Conservation (phyloP, 176 grass and related monocot species). For the Avena insularis region DNA sequence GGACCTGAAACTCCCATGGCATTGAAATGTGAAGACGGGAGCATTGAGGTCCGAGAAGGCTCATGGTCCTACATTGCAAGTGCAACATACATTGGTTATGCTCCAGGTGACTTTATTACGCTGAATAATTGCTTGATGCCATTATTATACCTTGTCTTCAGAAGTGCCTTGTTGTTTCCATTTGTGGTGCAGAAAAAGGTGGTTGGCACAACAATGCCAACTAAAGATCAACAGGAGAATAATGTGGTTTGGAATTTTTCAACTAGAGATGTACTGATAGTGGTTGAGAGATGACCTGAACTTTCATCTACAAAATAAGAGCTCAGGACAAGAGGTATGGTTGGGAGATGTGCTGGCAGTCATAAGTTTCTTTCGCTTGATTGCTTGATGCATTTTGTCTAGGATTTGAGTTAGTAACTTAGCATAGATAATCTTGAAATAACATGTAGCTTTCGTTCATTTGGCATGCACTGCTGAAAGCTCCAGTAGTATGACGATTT, state of each 20-base stretch:
- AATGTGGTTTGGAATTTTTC: slow-evolving; percentile 75
- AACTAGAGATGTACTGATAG: slow-evolving; percentile 72
- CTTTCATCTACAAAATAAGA: slow-evolving; percentile 72
- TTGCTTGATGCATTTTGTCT: not conserved
- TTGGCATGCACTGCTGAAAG: slow-evolving; percentile 31
- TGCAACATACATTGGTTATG: slow-evolving; percentile 77
- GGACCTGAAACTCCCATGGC: slow-evolving; percentile 83
- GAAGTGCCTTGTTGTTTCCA: slow-evolving; percentile 18
- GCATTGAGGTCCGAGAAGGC: slow-evolving; percentile 87
- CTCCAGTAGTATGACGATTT: not conserved
- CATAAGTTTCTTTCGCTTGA: not conserved
- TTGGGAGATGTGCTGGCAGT: not conserved
- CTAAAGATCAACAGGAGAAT: slow-evolving; percentile 61
- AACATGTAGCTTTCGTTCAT: slow-evolving; percentile 22
- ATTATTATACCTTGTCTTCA: slow-evolving; percentile 32
- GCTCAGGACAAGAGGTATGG: slow-evolving; percentile 66
- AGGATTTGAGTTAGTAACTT: not conserved
- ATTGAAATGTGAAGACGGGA: slow-evolving; percentile 84
- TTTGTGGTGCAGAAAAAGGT: slow-evolving; percentile 72
- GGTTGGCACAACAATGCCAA: slow-evolving; percentile 70
- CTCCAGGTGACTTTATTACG: slow-evolving; percentile 69
- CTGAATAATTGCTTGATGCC: slow-evolving; percentile 23
- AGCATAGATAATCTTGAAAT: not conserved
- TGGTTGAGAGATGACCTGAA: slow-evolving; percentile 67
- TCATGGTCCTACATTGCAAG: slow-evolving; percentile 87